phyloP scores from a whole-genome alignment of 345 rosid species.

The Nasturtium officinale region DNA sequence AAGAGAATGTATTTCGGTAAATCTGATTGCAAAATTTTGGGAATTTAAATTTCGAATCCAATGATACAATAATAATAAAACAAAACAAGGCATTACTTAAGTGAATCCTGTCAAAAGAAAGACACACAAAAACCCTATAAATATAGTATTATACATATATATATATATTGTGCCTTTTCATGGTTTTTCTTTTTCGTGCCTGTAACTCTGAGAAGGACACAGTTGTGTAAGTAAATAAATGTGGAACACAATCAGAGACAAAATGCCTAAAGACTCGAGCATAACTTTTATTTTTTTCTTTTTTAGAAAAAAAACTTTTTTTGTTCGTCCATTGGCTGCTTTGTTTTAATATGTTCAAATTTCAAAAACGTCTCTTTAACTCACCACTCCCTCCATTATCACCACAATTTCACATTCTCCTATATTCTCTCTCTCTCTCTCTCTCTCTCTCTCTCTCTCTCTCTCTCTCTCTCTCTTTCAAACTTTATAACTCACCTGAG shows the following conservation, averaged over 20 bases:
- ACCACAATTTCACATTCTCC: conserved; percentile 44
- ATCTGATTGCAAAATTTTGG: conserved; percentile 31
- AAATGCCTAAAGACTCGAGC: conserved; percentile 42
- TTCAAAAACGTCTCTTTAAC: conserved; percentile 46
- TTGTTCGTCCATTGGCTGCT: background rate
- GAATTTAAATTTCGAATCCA: conserved; percentile 46
- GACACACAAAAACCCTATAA: conserved; percentile 17
- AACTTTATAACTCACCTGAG: conserved; percentile 32
- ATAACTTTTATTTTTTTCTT: background rate
- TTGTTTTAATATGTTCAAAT: conserved; percentile 38
- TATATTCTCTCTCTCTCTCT: conserved; percentile 13
- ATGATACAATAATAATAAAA: conserved; percentile 39
- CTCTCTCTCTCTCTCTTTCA: conserved; percentile 24
- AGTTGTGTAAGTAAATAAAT: conserved; percentile 26
- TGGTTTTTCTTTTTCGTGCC: conserved; percentile 37
- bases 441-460: no score
- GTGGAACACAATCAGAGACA: conserved; percentile 40
- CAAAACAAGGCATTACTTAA: conserved; percentile 34
- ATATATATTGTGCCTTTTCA: conserved; percentile 29
- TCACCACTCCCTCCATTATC: conserved; percentile 46
- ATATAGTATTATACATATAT: background rate
- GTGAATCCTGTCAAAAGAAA: background rate
- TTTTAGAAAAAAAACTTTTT: background rate
- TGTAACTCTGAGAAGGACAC: conserved; percentile 43
- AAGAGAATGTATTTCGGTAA: conserved; percentile 33